Evolutionary conservation across 176 grass and related monocot species (phyloP).

Genomic region (Avena insularis): DNA sequence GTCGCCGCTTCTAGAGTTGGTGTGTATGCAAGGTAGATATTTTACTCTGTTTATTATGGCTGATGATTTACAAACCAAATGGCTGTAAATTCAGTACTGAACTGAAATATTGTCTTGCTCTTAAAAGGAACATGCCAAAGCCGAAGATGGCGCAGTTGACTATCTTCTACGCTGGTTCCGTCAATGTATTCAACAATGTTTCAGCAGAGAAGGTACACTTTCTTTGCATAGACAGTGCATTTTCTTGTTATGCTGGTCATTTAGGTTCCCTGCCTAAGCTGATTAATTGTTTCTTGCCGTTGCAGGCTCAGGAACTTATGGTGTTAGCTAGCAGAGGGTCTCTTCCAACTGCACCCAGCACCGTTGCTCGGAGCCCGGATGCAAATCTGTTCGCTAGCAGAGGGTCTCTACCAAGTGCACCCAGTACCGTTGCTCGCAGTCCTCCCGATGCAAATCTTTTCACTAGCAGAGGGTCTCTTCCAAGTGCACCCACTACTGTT

Average conservation of each 20-base stretch:
- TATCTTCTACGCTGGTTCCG: conserved; percentile 83
- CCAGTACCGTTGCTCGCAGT: conserved; percentile 29
- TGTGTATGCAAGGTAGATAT: conserved; percentile 56
- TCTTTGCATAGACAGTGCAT: neutral
- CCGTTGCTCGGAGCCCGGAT: conserved; percentile 44
- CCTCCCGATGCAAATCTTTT: conserved; percentile 38
- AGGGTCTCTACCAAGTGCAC: conserved; percentile 52
- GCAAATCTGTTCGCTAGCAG: conserved; percentile 46
- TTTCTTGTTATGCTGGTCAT: conserved; percentile 5
- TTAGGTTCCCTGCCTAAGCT: neutral
- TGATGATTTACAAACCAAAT: neutral
- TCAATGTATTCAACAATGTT: conserved; percentile 84
- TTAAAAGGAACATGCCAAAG: conserved; percentile 55
- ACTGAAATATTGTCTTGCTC: conserved; percentile 51
- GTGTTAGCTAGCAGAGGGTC: conserved; percentile 76
- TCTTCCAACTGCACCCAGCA: conserved; percentile 34
- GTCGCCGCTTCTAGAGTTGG: conserved; percentile 44
- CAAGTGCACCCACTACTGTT: conserved; percentile 31
- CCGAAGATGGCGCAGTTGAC: conserved; percentile 67
- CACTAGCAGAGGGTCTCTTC: conserved; percentile 69
- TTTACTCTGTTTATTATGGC: neutral
- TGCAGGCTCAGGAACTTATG: conserved; percentile 89
- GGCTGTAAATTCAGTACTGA: neutral
- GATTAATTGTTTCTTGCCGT: conserved; percentile 5
- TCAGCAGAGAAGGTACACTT: conserved; percentile 71